phyloP scores from a whole-genome alignment of 2,329 filamentous ascomycete species.

The Pseudocercospora ulei region DNA sequence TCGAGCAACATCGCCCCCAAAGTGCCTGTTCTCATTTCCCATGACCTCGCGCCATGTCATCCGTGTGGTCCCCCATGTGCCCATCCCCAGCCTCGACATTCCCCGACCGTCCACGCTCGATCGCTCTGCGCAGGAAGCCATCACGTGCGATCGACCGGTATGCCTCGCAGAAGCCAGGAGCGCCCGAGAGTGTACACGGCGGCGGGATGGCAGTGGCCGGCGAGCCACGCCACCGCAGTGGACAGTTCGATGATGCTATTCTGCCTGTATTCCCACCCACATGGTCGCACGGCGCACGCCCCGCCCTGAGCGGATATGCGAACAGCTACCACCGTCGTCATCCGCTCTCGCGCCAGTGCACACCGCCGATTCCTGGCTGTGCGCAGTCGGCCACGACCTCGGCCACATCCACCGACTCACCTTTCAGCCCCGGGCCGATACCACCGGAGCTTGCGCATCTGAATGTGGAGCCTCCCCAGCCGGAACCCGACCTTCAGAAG shows the following conservation, averaged over 20 bases:
- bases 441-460: slow-evolving; percentile 44
- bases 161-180: slow-evolving; percentile 23
- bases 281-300: slow-evolving; percentile 2
- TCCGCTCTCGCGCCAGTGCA: slow-evolving; percentile 17
- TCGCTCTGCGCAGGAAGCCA: slow-evolving; percentile 39
- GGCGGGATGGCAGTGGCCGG: slow-evolving; percentile 26
- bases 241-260: slow-evolving; percentile 24
- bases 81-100: slow-evolving; percentile 41
- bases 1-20: too few relatives aligned
- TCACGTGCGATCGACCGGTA: slow-evolving; percentile 38
- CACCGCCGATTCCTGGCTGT: slow-evolving; percentile 36
- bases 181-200: slow-evolving; percentile 28
- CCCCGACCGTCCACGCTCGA: slow-evolving; percentile 40
- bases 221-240: slow-evolving; percentile 2
- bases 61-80: too few relatives aligned
- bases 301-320: slow-evolving; percentile 2
- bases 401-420: slow-evolving; percentile 64
- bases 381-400: slow-evolving; percentile 62
- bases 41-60: too few relatives aligned
- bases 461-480: slow-evolving; percentile 50
- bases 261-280: slow-evolving; percentile 25
- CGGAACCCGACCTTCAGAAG: slow-evolving; percentile 36
- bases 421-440: slow-evolving; percentile 62
- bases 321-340: slow-evolving; percentile 9
- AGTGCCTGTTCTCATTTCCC: too few relatives aligned